Evolutionary conservation across 805 yeast genomes (phyloP).

Genomic region (Candida vaughaniae): DNA sequence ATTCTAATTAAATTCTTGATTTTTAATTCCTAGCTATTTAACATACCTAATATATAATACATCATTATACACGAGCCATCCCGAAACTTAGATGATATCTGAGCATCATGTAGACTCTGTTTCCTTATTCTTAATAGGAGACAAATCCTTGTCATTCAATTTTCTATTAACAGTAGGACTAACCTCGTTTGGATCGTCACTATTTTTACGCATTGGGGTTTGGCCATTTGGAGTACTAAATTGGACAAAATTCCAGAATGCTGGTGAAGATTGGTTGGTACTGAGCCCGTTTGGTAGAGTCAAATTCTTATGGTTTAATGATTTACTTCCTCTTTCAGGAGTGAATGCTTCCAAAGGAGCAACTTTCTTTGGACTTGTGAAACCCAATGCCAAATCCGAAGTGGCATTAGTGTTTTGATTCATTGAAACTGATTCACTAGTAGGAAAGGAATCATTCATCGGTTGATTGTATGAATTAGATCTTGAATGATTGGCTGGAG

Average conservation of each 20-base stretch:
- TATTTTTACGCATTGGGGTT: constrained; percentile 39
- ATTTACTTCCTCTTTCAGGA: constrained; percentile 42
- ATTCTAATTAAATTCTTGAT: constrained; percentile 16
- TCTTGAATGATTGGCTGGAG: constrained; percentile 26
- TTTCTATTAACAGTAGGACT: constrained; percentile 41
- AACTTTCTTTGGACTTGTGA: constrained; percentile 43
- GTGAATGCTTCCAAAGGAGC: constrained; percentile 44
- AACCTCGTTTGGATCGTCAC: constrained; percentile 38
- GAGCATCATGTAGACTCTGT: constrained; percentile 7
- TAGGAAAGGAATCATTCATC: constrained; percentile 11
- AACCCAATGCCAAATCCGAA: constrained; percentile 36
- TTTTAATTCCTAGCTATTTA: neutral
- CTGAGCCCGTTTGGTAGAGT: constrained; percentile 29
- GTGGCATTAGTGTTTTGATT: constrained; percentile 20
- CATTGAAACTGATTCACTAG: constrained; percentile 6
- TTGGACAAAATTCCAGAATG: constrained; percentile 90
- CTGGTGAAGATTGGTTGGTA: constrained; percentile 72
- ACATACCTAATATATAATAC: constrained; percentile 8
- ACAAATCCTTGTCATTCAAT: constrained; percentile 14
- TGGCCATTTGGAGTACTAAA: constrained; percentile 52
- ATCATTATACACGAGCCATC: constrained; percentile 9
- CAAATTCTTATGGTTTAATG: constrained; percentile 22
- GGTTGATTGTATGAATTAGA: constrained; percentile 26
- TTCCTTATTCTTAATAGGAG: constrained; percentile 7
- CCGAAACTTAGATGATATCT: neutral